Conservation (phyloP, 2,329 filamentous ascomycete genomes). For the Aspergillus clavatus region DNA sequence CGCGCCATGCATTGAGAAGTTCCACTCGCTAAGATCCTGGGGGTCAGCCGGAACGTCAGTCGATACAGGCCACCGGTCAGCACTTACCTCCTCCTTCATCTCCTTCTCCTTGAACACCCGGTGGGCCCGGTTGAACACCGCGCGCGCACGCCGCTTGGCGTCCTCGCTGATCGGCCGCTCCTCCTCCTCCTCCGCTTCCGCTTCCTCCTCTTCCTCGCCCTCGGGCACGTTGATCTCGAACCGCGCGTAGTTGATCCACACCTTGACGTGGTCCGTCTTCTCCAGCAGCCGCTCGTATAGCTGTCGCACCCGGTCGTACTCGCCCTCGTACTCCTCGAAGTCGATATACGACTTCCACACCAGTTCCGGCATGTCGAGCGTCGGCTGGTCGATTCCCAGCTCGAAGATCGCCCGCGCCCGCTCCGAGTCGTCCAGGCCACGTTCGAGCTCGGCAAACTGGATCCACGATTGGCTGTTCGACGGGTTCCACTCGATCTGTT, state of each 20-base stretch:
- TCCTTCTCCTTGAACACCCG: slow-evolving; percentile 83
- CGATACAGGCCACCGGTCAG: slow-evolving; percentile 20
- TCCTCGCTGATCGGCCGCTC: slow-evolving; percentile 66
- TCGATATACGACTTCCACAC: slow-evolving; percentile 99
- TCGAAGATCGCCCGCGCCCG: slow-evolving; percentile 88
- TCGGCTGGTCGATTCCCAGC: slow-evolving; percentile 73
- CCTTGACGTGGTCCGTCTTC: slow-evolving; percentile 98
- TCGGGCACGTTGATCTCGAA: slow-evolving; percentile 95
- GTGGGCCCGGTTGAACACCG: slow-evolving; percentile 79
- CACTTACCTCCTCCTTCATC: slow-evolving; percentile 73
- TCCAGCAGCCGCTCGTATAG: slow-evolving; percentile 87
- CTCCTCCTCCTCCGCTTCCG: slow-evolving; percentile 58
- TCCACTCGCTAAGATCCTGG: too few relatives aligned
- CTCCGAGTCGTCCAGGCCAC: slow-evolving; percentile 83
- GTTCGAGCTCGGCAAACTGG: slow-evolving; percentile 88
- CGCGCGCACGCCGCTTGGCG: slow-evolving; percentile 75
- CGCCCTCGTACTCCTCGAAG: slow-evolving; percentile 92
- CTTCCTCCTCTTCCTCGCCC: slow-evolving; percentile 56
- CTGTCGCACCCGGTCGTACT: slow-evolving; percentile 74
- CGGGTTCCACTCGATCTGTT: slow-evolving; percentile 88
- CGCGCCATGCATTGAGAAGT: slow-evolving; percentile 84
- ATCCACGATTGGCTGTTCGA: slow-evolving; percentile 94
- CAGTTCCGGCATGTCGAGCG: slow-evolving; percentile 93
- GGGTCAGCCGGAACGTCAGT: slow-evolving; percentile 29
- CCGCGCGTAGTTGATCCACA: slow-evolving; percentile 98